Evolutionary conservation across 163 green algal species (phyloP).

Genomic region (Chloroidium sp.): DNA sequence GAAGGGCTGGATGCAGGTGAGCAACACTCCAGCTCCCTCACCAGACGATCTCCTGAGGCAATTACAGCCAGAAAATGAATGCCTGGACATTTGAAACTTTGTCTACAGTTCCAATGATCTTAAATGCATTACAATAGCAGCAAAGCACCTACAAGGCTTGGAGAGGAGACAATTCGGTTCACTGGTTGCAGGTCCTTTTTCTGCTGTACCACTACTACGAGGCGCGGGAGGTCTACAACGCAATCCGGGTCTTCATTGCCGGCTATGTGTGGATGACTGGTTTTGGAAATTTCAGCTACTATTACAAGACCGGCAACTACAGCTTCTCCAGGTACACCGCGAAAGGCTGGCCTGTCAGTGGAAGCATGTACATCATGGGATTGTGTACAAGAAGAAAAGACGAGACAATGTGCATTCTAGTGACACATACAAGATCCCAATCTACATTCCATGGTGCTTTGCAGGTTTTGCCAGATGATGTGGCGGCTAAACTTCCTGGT

Average conservation of each 20-base stretch:
- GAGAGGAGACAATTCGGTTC: too few species aligned
- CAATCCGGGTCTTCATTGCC: conserved; percentile 94
- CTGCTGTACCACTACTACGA: conserved; percentile 97
- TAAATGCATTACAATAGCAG: too few species aligned
- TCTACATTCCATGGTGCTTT: background rate
- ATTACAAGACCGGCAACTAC: conserved; percentile 88
- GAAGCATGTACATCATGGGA: background rate
- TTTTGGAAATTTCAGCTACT: conserved; percentile 96
- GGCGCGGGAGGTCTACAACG: conserved; percentile 88
- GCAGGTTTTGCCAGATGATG: conserved; percentile 82
- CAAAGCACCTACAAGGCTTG: too few species aligned
- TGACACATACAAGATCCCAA: background rate
- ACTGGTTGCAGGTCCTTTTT: conserved; percentile 73
- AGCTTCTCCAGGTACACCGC: conserved; percentile 33
- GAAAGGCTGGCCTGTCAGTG: conserved; percentile 12
- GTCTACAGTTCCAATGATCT: too few species aligned
- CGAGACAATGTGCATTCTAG: background rate
- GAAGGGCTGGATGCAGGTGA: conserved; percentile 97
- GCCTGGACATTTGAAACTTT: too few species aligned
- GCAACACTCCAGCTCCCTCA: background rate
- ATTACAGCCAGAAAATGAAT: too few species aligned
- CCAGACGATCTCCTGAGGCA: background rate
- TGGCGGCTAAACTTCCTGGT: conserved; percentile 88
- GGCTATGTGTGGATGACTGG: conserved; percentile 98
- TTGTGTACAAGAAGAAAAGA: background rate